phyloP scores from a whole-genome alignment of 2,329 filamentous ascomycete species.

The Pseudogymnoascus sp. region DNA sequence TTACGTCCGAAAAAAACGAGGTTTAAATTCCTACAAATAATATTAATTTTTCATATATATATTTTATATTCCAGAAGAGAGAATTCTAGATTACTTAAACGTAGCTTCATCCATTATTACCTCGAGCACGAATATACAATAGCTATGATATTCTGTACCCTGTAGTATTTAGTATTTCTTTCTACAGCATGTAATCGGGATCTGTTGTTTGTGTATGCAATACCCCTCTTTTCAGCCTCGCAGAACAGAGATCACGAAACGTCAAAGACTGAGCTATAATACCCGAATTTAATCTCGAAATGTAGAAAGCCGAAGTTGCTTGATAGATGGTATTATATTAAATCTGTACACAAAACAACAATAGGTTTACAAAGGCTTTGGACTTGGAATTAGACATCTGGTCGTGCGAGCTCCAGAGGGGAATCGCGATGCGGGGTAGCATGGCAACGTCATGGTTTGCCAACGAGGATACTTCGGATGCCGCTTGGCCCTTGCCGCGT shows the following conservation, averaged over 20 bases:
- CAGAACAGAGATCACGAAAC: background rate
- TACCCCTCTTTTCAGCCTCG: background rate
- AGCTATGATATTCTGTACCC: background rate
- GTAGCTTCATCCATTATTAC: background rate
- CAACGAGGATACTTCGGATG: background rate
- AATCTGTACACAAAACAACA: background rate
- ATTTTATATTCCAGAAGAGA: background rate
- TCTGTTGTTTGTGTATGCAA: background rate
- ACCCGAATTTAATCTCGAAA: background rate
- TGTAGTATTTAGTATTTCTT: background rate
- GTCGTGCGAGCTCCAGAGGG: background rate
- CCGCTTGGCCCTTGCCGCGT: background rate
- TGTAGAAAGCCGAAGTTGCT: background rate
- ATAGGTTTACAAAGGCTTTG: background rate
- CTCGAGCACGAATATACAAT: background rate
- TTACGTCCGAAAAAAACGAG: background rate
- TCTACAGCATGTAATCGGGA: background rate
- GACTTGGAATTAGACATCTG: background rate
- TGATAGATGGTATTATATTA: background rate
- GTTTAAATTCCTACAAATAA: background rate
- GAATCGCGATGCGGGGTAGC: background rate
- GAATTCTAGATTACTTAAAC: background rate
- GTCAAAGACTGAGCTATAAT: background rate
- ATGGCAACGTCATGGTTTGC: background rate
- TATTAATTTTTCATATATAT: background rate